Base-by-base conservation (phyloP, 2,329 filamentous ascomycete species). In the Tolypocladium nubicola region DNA sequence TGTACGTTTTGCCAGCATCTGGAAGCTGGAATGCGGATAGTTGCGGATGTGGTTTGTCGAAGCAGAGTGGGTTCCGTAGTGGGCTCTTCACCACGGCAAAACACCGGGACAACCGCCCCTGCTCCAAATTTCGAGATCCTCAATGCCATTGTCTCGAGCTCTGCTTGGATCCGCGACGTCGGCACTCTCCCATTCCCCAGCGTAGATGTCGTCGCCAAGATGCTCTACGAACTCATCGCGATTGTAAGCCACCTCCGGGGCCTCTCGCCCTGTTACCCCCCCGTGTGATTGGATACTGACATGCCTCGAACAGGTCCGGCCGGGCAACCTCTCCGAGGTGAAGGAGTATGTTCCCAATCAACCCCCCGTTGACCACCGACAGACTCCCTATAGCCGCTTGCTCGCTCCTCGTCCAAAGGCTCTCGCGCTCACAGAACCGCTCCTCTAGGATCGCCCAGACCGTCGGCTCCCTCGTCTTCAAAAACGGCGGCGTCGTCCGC, bases 141-240 rank as follows among this genome's bases (percentile, higher is more conserved):
- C 45, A 7, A 49, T 30, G 8, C 23, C 13, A 2, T 19, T 16
- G 26, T 35, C 26, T n/a, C 16, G 11, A 47, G 13, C 23, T 23
- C 21, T 9, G 43, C 58, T 55, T 58, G 47, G 61, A 60, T 45
- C 52, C 58, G 53, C 59, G 59, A 61, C 60, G 21, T 39, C 43
- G 19, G 37, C 38, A 43, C 14, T 47, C 60, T 61, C 52, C 57
- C 53, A 56, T 10, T 26, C 35, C n/a, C 52, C 55, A 59, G 39
- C 39, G 61, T 64, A 64, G 62, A 73, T 69, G 68, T 65, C 65
- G 65, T 65, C 66, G 61, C 65, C 70, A 80, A 72, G 63, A 97
- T 99, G 94, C 79, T 99, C 76, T 99, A 99, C 80, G 94, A 99
- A 79, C 79, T 97, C 69, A 94, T 99, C 74, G 94, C 89, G 73